Evolutionary conservation across 2,329 filamentous ascomycete genomes (phyloP), one percentile per base, ranked within the genome.

Genomic region (Aspergillus sp.): DNA sequence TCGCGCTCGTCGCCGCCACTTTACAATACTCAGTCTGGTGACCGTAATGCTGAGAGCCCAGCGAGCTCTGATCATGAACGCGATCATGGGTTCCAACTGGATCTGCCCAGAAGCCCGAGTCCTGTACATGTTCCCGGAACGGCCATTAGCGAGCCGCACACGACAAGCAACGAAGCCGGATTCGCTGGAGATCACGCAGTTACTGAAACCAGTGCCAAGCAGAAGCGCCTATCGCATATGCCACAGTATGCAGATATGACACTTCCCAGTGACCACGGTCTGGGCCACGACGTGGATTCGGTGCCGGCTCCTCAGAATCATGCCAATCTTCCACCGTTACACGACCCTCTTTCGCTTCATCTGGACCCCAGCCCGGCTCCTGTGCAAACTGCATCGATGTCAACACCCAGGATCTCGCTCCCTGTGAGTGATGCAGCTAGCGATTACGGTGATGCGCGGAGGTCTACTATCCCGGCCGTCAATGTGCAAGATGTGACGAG

Each of bases 371-470:
- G 62, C 54, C 19, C 41, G 68, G 23, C 55, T 7, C 54, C 61
- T 44, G 50, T 49, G 13, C 67, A 70, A 39, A 49, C 58, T 17
- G 72, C 62, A 13, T 36, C 65, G 13, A 59, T 63, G 49, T 62
- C 68, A 25, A 62, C 68, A n/a, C 75, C 75, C 39, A 68, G 74
- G 27, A 76, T 77, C 50, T 76, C 74, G 32, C 66, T 76, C 53
- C 72, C 76, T 36, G 77, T 80, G 53, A 77, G 81, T 61, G 83
- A 84, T 72, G 78, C 79, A 50, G 80, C 78, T 8, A 83, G 82
- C 67, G 78, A 84, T 52, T 86, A 85, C 69, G 84, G 83, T 15
- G 83, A 85, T 68, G 80, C 80, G 48, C 81, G 83, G 72, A 80
- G 81, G 64, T 70, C 82, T 60, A 77, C 76, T 54, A 75, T 80